phyloP scores from a whole-genome alignment of 2,329 filamentous ascomycete genomes.

The Spiromastix sp. region DNA sequence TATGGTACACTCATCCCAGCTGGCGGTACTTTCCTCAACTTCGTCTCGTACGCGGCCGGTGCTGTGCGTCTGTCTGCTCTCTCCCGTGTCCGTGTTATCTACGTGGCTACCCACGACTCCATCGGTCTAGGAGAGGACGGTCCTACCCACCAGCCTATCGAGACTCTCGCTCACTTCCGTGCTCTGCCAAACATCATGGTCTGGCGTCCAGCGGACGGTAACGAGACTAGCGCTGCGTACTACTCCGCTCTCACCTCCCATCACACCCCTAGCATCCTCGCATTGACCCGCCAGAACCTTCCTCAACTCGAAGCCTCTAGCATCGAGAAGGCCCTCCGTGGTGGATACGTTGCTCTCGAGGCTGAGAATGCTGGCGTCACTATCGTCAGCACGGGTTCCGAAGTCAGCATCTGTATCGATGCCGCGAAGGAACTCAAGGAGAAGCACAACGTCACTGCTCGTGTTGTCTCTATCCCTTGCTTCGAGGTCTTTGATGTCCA shows the following conservation, averaged over 20 bases:
- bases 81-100: conserved; percentile 82
- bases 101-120: conserved; percentile 96
- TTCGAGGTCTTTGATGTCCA: conserved; percentile 95
- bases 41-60: conserved; percentile 94
- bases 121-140: conserved; percentile 98
- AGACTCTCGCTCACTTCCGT: conserved; percentile 97
- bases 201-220: conserved; percentile 96
- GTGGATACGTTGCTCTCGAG: conserved; percentile 85
- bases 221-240: conserved; percentile 97
- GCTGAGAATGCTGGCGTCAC: conserved; percentile 75
- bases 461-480: conserved; percentile 92
- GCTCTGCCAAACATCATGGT: conserved; percentile 99
- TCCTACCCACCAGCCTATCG: conserved; percentile 97
- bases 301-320: conserved; percentile 93
- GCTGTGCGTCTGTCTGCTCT: conserved; percentile 88
- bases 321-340: conserved; percentile 82
- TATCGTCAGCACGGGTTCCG: conserved; percentile 88
- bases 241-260: conserved; percentile 87
- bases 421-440: conserved; percentile 84
- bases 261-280: conserved; percentile 84
- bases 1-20: conserved; percentile 94
- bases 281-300: conserved; percentile 94
- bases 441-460: conserved; percentile 75
- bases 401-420: conserved; percentile 89
- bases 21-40: conserved; percentile 96